Percentiles rank a stretch among this genome's conserved stretches.
Evolutionary conservation across 2,329 filamentous ascomycete species (phyloP).

Genomic region (Apiospora hydei): DNA sequence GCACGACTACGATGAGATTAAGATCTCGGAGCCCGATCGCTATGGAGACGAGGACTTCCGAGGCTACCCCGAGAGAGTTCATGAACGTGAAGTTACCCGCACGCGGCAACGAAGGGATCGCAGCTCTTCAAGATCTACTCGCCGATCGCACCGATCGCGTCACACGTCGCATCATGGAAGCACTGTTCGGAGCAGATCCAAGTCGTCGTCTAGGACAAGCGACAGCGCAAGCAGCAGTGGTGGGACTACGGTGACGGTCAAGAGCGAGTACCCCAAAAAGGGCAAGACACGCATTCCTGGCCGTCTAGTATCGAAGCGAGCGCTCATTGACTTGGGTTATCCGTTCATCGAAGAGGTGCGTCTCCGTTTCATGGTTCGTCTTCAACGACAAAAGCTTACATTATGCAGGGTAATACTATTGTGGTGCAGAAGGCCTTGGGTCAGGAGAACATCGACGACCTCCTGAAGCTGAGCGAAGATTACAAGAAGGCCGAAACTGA

Average conservation of each 20-base stretch:
- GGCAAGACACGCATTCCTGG: slow-evolving; percentile 90
- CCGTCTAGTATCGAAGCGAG: slow-evolving; percentile 79
- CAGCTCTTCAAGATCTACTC: slow-evolving; percentile 51
- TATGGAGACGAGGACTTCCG: slow-evolving; percentile 78
- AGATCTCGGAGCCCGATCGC: slow-evolving; percentile 70
- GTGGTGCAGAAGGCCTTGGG: slow-evolving; percentile 85
- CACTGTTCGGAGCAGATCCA: slow-evolving; percentile 46
- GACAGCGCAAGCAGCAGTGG: slow-evolving; percentile 56
- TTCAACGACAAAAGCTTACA: slow-evolving; percentile 41
- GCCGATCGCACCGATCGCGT: slow-evolving; percentile 39
- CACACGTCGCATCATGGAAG: slow-evolving; percentile 44
- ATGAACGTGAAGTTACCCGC: slow-evolving; percentile 67
- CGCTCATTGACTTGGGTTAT: slow-evolving; percentile 84
- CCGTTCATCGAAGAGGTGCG: slow-evolving; percentile 85
- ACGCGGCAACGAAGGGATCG: slow-evolving; percentile 53
- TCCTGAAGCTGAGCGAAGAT: slow-evolving; percentile 82
- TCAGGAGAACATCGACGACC: slow-evolving; percentile 89
- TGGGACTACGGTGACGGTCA: slow-evolving; percentile 55
- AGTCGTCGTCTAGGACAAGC: slow-evolving; percentile 48
- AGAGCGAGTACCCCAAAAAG: slow-evolving; percentile 76
- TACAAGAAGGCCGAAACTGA: slow-evolving; percentile 67
- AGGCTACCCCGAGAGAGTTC: slow-evolving; percentile 63
- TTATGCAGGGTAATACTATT: slow-evolving; percentile 75
- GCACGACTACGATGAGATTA: slow-evolving; percentile 70
- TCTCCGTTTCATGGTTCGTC: slow-evolving; percentile 28